Conservation (phyloP, 495 filamentous ascomycete genomes). For the Filosporella fistucella region DNA sequence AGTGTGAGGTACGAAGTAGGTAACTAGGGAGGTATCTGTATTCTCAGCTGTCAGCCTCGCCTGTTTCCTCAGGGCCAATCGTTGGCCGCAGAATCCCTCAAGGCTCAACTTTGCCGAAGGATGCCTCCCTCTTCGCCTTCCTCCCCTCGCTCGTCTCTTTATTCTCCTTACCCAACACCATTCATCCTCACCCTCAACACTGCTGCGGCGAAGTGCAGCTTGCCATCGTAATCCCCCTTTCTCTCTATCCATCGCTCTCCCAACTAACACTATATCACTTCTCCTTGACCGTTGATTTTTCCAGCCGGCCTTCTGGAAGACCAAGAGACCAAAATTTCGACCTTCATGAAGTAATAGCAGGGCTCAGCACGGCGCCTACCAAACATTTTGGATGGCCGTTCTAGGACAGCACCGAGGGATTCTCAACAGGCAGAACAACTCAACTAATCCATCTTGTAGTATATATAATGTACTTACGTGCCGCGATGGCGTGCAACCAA, state of each 20-base stretch:
- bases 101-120: too few relatives aligned
- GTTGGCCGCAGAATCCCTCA: too few relatives aligned
- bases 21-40: too few relatives aligned
- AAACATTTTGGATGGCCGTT: constrained; percentile 5
- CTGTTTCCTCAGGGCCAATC: too few relatives aligned
- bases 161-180: neutral
- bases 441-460: neutral
- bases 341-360: constrained; percentile 9
- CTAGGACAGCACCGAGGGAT: constrained; percentile 13
- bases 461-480: constrained; percentile 20
- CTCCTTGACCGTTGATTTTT: neutral
- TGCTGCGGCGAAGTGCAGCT: constrained; percentile 10
- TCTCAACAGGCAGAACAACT: constrained; percentile 15
- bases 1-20: too few relatives aligned
- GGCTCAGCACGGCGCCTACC: constrained; percentile 21
- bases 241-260: neutral
- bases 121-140: too few relatives aligned
- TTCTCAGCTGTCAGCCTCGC: too few relatives aligned
- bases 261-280: constrained; percentile 7
- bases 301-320: constrained; percentile 27
- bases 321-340: constrained; percentile 16
- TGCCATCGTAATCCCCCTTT: neutral
- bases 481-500: constrained; percentile 15
- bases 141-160: too few relatives aligned
- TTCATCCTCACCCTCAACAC: neutral